A percentile compares a stretch with the other conserved stretches of the same genome.
These are phyloP conservation scores for Trichoderma sp. DNA, from an alignment of 2,329 filamentous ascomycete genomes.

Conservation along the genomic window DNA sequence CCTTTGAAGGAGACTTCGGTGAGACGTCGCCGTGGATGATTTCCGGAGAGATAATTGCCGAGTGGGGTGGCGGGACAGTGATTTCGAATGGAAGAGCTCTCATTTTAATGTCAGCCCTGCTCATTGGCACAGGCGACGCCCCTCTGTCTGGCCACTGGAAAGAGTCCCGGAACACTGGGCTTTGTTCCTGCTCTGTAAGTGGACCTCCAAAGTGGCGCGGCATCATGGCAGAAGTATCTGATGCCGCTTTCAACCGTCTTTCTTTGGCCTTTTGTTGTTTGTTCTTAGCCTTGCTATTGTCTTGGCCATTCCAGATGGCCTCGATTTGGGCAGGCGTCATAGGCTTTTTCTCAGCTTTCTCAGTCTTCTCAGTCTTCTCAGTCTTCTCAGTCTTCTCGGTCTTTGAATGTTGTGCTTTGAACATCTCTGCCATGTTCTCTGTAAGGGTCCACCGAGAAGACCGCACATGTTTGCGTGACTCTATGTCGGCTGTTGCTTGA, in stretches of 20 bases:
- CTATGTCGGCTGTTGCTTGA: constrained; percentile 18
- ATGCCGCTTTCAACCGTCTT: constrained; percentile 12
- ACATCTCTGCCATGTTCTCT: constrained; percentile 56
- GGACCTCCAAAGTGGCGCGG: not conserved
- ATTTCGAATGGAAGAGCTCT: constrained; percentile 18
- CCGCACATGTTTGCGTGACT: constrained; percentile 22
- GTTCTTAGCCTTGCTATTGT: not conserved
- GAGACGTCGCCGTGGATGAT: constrained; percentile 14
- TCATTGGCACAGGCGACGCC: constrained; percentile 2
- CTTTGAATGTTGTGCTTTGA: constrained; percentile 55
- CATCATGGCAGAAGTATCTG: constrained; percentile 4
- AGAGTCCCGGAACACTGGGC: constrained; percentile 2
- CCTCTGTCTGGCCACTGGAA: constrained; percentile 9
- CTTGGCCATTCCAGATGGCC: constrained; percentile 24
- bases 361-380: constrained; percentile 55
- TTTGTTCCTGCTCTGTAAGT: not conserved
- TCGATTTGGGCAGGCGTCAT: constrained; percentile 49
- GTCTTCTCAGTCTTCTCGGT: too few relatives aligned
- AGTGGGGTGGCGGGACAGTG: constrained; percentile 8
- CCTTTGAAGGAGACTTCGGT: constrained; percentile 12
- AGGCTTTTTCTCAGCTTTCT: constrained; percentile 60
- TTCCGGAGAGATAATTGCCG: constrained; percentile 6
- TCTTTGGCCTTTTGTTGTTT: constrained; percentile 9
- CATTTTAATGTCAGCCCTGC: constrained; percentile 1
- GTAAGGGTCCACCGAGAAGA: constrained; percentile 51